Evolutionary conservation across 805 yeast species (phyloP), one percentile per base, ranked within the genome.

Genomic region (Starmerella davenportii): DNA sequence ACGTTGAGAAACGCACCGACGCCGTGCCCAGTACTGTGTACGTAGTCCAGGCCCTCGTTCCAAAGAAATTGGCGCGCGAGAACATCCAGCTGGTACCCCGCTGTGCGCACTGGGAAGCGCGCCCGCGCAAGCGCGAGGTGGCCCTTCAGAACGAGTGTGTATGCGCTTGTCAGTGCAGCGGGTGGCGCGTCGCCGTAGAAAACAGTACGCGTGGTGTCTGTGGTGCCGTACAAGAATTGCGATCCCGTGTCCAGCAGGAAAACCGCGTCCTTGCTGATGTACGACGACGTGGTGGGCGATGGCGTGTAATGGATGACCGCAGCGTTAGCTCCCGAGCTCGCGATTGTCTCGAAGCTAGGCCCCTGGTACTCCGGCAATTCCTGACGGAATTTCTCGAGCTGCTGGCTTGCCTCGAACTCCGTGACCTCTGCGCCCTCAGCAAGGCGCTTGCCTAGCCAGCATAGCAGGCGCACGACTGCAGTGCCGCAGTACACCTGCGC

Each of bases 11-110:
- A 87, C 17, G 85, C 68, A 2, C 95, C 96, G n/a, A 90, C 79
- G 4, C 98, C 98, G 58, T 90, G 98, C 2, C 96, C 95, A 0
- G 96, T 82, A 8, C 98, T 96, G 58, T 90, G 98, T 45, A 76
- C 71, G 55, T 79, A 90, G 55, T 80, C 90, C 36, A 81, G 62
- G 0, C 96, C 96, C 38, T 72, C 65, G 30, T 71, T 63, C 84
- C 92, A 79, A 43, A 90, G 61, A 38, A 71, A 76, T 56, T 77
- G 84, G 46, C 98, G 68, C 0, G 95, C 93, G 38, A 84, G 64
- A 0, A 73, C 63, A 53, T 90, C 98, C 25, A 90, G 70, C 51
- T 72, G 69, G 39, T 70, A 68, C 0, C 95, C 93, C 8, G 78
- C 70, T 1, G 80, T 69, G 4, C 77, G 76, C 38, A 70, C 72